phyloP scores from a whole-genome alignment of 2,329 filamentous ascomycete genomes.

The Diaporthe velutina region DNA sequence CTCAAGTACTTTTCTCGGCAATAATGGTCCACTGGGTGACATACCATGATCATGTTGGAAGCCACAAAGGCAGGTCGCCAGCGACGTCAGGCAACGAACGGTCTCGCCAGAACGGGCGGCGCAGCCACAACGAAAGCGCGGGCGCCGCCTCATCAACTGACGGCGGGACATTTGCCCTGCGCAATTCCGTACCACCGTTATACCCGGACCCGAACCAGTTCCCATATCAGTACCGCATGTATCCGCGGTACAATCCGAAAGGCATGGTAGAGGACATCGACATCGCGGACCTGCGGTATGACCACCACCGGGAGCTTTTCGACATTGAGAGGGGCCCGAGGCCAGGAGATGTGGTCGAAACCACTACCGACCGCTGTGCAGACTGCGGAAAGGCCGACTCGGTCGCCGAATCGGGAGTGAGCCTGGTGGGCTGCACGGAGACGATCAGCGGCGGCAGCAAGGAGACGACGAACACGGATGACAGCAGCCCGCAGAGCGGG shows the following conservation, averaged over 20 bases:
- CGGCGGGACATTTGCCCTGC: constrained; percentile 8
- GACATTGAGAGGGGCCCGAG: constrained; percentile 6
- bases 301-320: constrained; percentile 21
- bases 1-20: constrained; percentile 67
- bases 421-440: constrained; percentile 11
- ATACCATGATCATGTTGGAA: constrained; percentile 51
- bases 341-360: neutral
- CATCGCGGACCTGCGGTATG: constrained; percentile 17
- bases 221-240: constrained; percentile 24
- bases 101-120: constrained; percentile 11
- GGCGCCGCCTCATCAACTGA: constrained; percentile 3
- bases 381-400: neutral
- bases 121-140: neutral
- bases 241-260: constrained; percentile 13
- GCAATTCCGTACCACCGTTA: neutral
- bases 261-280: constrained; percentile 26
- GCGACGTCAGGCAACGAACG: constrained; percentile 1
- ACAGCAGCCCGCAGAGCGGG: constrained; percentile 9
- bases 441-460: constrained; percentile 6
- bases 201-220: constrained; percentile 9
- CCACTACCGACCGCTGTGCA: neutral
- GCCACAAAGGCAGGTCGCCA: constrained; percentile 13
- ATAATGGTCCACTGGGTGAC: constrained; percentile 64
- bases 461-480: neutral
- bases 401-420: neutral